A percentile compares a stretch with the other conserved stretches of the same genome.
phyloP scores from a whole-genome alignment of 108 stramenopile genomes.

The Nitzschia palea region DNA sequence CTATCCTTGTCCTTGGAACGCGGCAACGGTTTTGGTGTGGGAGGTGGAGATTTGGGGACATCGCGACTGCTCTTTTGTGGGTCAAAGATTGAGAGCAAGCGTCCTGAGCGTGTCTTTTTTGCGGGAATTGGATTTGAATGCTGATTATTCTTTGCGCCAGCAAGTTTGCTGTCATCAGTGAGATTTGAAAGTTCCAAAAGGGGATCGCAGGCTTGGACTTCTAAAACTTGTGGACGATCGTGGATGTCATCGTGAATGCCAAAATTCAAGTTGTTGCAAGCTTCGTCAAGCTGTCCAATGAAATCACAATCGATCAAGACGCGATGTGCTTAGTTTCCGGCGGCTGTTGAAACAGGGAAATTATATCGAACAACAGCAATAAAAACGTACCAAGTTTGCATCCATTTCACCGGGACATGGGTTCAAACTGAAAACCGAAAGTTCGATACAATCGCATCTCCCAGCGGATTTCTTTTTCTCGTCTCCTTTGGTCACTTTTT shows the following conservation, averaged over 20 bases:
- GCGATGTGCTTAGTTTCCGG: no score
- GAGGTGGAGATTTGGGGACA: not conserved
- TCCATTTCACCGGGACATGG: no score
- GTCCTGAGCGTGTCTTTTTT: not conserved
- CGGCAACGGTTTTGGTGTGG: no score
- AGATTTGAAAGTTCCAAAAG: not conserved
- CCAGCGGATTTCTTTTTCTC: no score
- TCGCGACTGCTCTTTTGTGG: not conserved
- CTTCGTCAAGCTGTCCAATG: not conserved
- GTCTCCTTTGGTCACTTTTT: no score
- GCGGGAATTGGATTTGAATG: no score
- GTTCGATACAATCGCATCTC: no score
- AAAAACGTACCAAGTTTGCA: not conserved
- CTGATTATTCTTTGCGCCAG: no score
- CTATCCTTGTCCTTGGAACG: no score
- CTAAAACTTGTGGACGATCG: not conserved
- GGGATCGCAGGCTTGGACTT: not conserved
- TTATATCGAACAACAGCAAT: no score
- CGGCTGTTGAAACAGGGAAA: no score
- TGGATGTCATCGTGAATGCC: not conserved
- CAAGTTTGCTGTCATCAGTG: conserved; percentile 6
- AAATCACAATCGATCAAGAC: not conserved
- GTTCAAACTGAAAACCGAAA: no score
- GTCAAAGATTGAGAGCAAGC: not conserved
- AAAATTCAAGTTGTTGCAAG: not conserved